Evolutionary conservation across 345 rosid species (phyloP).

Genomic region (Rhodomyrtus tomentosa): DNA sequence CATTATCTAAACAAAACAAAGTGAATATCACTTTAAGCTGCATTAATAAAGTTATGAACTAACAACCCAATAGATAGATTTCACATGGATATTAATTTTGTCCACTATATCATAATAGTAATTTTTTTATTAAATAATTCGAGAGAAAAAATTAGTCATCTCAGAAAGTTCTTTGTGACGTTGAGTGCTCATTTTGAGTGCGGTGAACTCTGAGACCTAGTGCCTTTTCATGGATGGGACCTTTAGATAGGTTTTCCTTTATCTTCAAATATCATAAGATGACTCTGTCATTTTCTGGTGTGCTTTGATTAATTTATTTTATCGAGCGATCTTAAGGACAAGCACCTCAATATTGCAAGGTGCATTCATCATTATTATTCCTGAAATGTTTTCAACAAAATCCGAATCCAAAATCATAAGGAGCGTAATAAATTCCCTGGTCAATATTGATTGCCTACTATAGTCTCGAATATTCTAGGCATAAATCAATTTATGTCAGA

Average conservation of each 20-base stretch:
- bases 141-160: background rate
- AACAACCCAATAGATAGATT: background rate
- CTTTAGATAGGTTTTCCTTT: background rate
- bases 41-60: background rate
- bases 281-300: background rate
- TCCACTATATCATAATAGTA: background rate
- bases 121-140: background rate
- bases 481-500: background rate
- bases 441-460: background rate
- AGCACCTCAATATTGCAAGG: background rate
- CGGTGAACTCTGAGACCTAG: background rate
- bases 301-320: background rate
- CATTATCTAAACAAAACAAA: background rate
- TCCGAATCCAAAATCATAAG: background rate
- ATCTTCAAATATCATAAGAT: background rate
- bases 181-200: background rate
- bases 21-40: background rate
- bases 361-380: background rate
- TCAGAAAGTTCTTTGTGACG: background rate
- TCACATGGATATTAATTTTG: background rate
- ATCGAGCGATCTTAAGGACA: background rate
- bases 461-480: background rate
- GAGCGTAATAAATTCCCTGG: background rate
- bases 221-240: background rate
- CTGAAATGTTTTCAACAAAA: background rate